These are phyloP conservation scores for Starmerella floris DNA, from an alignment of 805 yeast genomes.

Conservation along the genomic window DNA sequence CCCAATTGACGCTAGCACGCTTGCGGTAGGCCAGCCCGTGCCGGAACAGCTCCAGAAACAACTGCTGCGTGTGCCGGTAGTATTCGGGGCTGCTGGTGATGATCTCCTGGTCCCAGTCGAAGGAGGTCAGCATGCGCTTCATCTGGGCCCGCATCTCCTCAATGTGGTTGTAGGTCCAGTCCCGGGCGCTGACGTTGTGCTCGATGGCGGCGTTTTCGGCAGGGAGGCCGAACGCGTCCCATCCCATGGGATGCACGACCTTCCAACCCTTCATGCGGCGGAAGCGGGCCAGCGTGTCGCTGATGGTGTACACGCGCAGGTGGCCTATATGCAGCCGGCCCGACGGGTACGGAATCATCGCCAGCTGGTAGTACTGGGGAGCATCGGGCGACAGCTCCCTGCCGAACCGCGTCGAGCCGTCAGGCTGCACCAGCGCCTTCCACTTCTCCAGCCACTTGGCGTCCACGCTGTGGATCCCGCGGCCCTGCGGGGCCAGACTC, in stretches of 20 bases:
- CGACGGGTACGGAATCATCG: slow-evolving; percentile 96
- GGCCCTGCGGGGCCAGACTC: background rate
- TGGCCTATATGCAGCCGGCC: slow-evolving; percentile 92
- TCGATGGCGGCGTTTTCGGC: slow-evolving; percentile 98
- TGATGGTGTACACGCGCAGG: slow-evolving; percentile 78
- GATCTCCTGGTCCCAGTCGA: slow-evolving; percentile 88
- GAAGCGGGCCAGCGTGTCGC: slow-evolving; percentile 71
- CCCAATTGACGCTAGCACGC: slow-evolving; percentile 92
- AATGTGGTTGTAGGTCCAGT: slow-evolving; percentile 78
- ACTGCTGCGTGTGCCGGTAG: slow-evolving; percentile 83
- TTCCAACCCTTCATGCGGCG: slow-evolving; percentile 60
- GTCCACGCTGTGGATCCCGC: slow-evolving; percentile 18
- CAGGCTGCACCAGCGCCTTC: slow-evolving; percentile 4
- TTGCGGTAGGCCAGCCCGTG: slow-evolving; percentile 75
- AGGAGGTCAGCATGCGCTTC: slow-evolving; percentile 62
- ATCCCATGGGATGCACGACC: slow-evolving; percentile 94
- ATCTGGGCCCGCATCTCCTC: slow-evolving; percentile 74
- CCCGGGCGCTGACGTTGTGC: slow-evolving; percentile 59
- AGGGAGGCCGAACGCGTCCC: slow-evolving; percentile 98
- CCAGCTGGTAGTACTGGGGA: slow-evolving; percentile 43
- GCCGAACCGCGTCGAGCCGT: background rate
- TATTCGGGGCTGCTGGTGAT: slow-evolving; percentile 78
- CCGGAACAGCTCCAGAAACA: slow-evolving; percentile 59
- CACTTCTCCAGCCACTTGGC: slow-evolving; percentile 25
- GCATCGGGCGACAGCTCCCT: background rate